phyloP scores from a whole-genome alignment of 2,329 filamentous ascomycete genomes.

The Fusarium sp. region DNA sequence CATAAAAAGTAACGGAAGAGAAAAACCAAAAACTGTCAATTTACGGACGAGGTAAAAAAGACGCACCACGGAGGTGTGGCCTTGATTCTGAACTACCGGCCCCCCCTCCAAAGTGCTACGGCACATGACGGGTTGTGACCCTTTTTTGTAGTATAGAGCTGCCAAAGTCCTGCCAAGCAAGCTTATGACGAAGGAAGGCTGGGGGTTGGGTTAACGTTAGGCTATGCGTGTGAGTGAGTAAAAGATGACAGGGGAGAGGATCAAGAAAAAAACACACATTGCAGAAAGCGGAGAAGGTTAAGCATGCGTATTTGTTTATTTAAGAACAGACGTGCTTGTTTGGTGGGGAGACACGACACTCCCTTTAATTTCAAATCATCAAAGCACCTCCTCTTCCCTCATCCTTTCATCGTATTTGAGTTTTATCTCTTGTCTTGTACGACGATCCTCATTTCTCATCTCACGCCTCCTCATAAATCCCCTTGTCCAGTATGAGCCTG shows the following conservation, averaged over 20 bases:
- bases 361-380: slow-evolving; percentile 33
- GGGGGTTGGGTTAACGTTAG: not conserved
- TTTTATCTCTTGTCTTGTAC: slow-evolving; percentile 22
- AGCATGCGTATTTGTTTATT: slow-evolving; percentile 15
- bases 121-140: slow-evolving; percentile 27
- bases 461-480: slow-evolving; percentile 3
- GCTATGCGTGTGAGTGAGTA: not conserved
- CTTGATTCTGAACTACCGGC: not conserved
- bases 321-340: slow-evolving; percentile 27
- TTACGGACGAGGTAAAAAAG: slow-evolving; percentile 29
- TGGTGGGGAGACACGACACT: slow-evolving; percentile 26
- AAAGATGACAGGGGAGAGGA: not conserved
- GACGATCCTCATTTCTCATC: slow-evolving; percentile 31
- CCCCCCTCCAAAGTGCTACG: slow-evolving; percentile 14
- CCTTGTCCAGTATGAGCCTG: slow-evolving; percentile 25
- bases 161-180: slow-evolving; percentile 20
- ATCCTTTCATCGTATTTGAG: slow-evolving; percentile 18
- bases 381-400: slow-evolving; percentile 2
- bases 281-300: slow-evolving; percentile 6
- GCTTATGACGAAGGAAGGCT: slow-evolving; percentile 29
- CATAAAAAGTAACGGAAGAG: not conserved
- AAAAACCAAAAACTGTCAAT: not conserved
- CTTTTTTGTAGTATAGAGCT: not conserved
- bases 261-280: not conserved
- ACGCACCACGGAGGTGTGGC: slow-evolving; percentile 17